Base-by-base conservation (phyloP, 139 green algal genomes). In the Pleodorina starrii region DNA sequence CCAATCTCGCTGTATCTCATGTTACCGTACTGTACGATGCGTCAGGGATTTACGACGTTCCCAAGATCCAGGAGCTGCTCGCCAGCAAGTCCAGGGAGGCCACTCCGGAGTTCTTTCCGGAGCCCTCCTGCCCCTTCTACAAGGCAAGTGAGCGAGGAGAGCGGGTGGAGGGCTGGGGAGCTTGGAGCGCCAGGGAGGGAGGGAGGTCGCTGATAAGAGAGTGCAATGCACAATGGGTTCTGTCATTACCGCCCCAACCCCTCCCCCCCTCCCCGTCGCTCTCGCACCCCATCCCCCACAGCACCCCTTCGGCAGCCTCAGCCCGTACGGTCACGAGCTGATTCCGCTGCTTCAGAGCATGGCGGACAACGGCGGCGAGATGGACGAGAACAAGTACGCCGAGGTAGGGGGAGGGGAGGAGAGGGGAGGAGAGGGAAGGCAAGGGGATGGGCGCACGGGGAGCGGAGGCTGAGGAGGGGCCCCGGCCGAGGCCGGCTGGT, bases 51-150 rank as follows among this genome's bases (percentile, higher is more conserved):
- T 89, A 89, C 50, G 84, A 92, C 11, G 84, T 92, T 25, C 60
- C 74, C n/a, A 92, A 92, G 83, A 89, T 96, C 17, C 51, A 91
- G 9, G 63, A 87, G 48, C 91, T 96, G 74, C 59, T 95, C 40
- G 71, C 71, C 2, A 35, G 27, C 43, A 93, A 91, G 78, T 88
- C 74, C 40, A 46, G 35, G 27, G 48, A 48, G 14, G 60, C 10
- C 27, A 74, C 40, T 40, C 93, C 94, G 0, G 94, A 95, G 87
- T 96, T 96, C 66, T 94, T 90, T 54, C 87, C 93, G 0, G 87
- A 90, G 29, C 94, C 94, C 25, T 90, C 84, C 63, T 95, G 93
- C 92, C 92, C 93, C n/a, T 96, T 96, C 54, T 96, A 96, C 60
- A 51, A 94, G 89, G 92, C 87, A 63, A 0, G 84, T 16, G 0